Percentiles rank a stretch among this genome's conserved stretches.
Evolutionary conservation across 2,329 filamentous ascomycete species (phyloP).

Genomic region (Drechmeria coniospora): DNA sequence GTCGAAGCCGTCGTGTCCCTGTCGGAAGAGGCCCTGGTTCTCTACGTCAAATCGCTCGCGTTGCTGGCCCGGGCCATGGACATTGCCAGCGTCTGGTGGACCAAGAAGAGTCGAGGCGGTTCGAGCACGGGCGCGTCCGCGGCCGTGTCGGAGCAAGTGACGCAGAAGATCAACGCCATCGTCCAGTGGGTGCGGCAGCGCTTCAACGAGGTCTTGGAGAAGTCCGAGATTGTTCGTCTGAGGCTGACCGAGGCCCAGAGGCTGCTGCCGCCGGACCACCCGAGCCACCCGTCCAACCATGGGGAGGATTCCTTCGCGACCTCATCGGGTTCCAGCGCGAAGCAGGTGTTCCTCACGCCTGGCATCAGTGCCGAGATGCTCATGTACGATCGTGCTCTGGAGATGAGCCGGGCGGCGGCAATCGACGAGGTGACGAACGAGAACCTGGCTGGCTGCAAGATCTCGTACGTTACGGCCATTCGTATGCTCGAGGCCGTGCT

Average conservation of each 20-base stretch:
- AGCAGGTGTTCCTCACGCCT: constrained; percentile 70
- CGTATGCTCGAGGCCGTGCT: constrained; percentile 90
- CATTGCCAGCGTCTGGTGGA: constrained; percentile 86
- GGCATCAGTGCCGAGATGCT: constrained; percentile 90
- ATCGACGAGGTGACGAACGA: constrained; percentile 93
- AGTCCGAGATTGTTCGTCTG: constrained; percentile 83
- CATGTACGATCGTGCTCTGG: constrained; percentile 93
- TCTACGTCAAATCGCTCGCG: constrained; percentile 89
- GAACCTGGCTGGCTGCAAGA: constrained; percentile 73
- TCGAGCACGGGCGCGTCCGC: constrained; percentile 23
- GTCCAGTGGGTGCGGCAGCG: constrained; percentile 90
- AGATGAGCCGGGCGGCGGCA: constrained; percentile 90
- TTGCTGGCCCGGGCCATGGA: constrained; percentile 91
- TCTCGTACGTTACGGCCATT: constrained; percentile 86
- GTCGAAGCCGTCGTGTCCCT: constrained; percentile 72
- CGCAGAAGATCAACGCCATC: constrained; percentile 71
- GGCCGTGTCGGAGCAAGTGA: constrained; percentile 31
- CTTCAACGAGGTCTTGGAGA: constrained; percentile 95
- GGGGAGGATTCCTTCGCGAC: constrained; percentile 40
- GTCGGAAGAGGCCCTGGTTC: constrained; percentile 84
- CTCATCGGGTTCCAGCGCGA: constrained; percentile 47
- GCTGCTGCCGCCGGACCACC: constrained; percentile 68
- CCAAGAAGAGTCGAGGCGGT: constrained; percentile 56
- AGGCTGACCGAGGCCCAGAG: constrained; percentile 79
- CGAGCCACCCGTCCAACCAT: constrained; percentile 71